Conservation (phyloP, 257 asterid genomes). For the Nicotiana tomentosiformis region DNA sequence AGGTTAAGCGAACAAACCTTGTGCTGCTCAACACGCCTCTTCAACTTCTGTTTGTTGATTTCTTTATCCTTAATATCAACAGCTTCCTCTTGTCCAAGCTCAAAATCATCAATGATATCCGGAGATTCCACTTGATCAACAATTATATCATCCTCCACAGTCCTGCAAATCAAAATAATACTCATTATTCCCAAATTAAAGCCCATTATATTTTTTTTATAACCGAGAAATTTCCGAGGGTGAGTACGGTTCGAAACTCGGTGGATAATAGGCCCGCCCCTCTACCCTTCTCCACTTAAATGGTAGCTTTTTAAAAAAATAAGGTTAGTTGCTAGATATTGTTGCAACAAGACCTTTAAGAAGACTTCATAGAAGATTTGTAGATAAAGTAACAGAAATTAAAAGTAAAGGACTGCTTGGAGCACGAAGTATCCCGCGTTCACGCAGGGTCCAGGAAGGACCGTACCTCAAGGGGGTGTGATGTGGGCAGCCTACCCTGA, state of each 20-base stretch:
- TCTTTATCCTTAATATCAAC: constrained; percentile 85
- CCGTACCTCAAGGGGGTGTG: too few relatives aligned
- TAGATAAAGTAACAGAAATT: not conserved
- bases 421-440: too few relatives aligned
- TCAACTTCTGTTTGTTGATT: constrained; percentile 73
- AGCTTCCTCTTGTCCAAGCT: constrained; percentile 76
- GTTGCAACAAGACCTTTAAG: not conserved
- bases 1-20: constrained; percentile 41
- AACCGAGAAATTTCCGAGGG: too few relatives aligned
- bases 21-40: constrained; percentile 70
- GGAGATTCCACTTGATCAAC: constrained; percentile 78
- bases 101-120: constrained; percentile 88
- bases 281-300: too few relatives aligned
- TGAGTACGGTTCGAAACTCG: too few relatives aligned
- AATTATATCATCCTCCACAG: constrained; percentile 80
- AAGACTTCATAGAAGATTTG: not conserved
- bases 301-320: too few relatives aligned
- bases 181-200: not conserved
- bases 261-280: too few relatives aligned
- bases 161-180: constrained; percentile 41
- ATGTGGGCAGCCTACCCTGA: too few relatives aligned
- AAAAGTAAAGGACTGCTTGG: too few relatives aligned
- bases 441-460: too few relatives aligned
- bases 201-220: not conserved
- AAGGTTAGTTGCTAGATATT: not conserved